Base-by-base conservation (phyloP, 192 early-diverging fungal species). In the Coemansia asiatica region DNA sequence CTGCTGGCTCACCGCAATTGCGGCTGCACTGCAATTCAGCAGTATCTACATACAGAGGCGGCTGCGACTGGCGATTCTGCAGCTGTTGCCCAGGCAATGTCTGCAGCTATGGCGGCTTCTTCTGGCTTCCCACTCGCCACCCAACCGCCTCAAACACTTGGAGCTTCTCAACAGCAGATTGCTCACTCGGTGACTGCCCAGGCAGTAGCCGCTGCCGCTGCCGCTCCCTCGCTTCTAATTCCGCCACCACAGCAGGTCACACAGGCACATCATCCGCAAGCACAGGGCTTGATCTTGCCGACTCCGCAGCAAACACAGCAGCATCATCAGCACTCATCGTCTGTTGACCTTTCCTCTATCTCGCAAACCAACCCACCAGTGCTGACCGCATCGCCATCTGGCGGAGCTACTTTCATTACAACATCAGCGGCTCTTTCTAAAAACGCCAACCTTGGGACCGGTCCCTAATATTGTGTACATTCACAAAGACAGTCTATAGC, bases 1-100 rank as follows among this genome's bases (percentile, higher is more conserved):
- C 67, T 86, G 54, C 63, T 86, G 51, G 61, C 81, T 1, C 85
- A 86, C 56, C 65, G 72, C 36, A 79, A 75, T 63, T 86, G 85
- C 63, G 54, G 54, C 25, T 86, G 82, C 61, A 70, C 67, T 16
- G 69, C 77, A 12, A 79, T 86, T 56, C 85, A 86, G 61, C 82
- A 82, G 76, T 86, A 74, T n/a, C 6, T 83, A 48, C 64, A 73
- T 33, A 60, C 63, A n/a, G 74, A 69, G 35, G 65, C 64, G 56
- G 50, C 38, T n/a, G 51, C 66, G 29, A 10, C 16, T 1, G 28
- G 50, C 26, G 64, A 38, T 2, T 36, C 61, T 28, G 35, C 61
- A 21, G 35, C 70, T 1, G 64, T 61, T 38, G 66, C 72, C 23
- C 63, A 66, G 7, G 71, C 71, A 6, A 48, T 63, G 51, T 56